Conservation (phyloP, 2,329 filamentous ascomycete species). For the Pseudogymnoascus sp. region DNA sequence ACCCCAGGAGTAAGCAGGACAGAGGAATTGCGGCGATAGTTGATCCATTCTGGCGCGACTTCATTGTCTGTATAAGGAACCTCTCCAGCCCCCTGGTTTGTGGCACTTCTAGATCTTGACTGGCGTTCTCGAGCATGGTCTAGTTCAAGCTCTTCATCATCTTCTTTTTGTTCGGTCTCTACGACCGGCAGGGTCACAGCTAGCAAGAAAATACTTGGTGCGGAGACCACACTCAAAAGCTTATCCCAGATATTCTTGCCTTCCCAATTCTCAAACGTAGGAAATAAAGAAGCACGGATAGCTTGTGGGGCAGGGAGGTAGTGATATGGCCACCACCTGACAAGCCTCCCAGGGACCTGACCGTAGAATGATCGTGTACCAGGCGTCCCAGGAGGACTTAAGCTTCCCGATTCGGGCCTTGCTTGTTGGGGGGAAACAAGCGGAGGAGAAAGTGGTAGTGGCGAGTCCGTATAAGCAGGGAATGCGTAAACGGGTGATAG, state of each 20-base stretch:
- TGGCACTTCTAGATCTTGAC: not conserved
- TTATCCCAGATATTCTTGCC: conserved; percentile 82
- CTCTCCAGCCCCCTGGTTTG: not conserved
- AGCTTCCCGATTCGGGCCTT: not conserved
- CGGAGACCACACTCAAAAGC: conserved; percentile 69
- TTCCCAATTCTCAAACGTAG: conserved; percentile 73
- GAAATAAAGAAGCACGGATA: conserved; percentile 70
- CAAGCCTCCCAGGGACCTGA: conserved; percentile 24
- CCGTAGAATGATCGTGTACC: conserved; percentile 19
- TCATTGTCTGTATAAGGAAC: not conserved
- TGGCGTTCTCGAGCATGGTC: not conserved
- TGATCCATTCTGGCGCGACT: not conserved
- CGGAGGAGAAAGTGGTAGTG: conserved; percentile 20
- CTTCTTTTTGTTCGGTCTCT: conserved; percentile 54
- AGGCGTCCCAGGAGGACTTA: not conserved
- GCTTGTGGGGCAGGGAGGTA: conserved; percentile 64
- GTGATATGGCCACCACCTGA: conserved; percentile 75
- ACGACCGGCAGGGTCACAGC: conserved; percentile 89
- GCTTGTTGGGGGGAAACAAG: not conserved
- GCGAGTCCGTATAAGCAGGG: conserved; percentile 27
- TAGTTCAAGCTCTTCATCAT: conserved; percentile 27
- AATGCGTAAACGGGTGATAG: conserved; percentile 25
- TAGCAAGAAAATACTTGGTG: conserved; percentile 83
- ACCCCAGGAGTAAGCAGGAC: not conserved
- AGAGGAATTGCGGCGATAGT: conserved; percentile 4